Conservation (phyloP, 2,329 filamentous ascomycete species). For the Verticillium nubilum region DNA sequence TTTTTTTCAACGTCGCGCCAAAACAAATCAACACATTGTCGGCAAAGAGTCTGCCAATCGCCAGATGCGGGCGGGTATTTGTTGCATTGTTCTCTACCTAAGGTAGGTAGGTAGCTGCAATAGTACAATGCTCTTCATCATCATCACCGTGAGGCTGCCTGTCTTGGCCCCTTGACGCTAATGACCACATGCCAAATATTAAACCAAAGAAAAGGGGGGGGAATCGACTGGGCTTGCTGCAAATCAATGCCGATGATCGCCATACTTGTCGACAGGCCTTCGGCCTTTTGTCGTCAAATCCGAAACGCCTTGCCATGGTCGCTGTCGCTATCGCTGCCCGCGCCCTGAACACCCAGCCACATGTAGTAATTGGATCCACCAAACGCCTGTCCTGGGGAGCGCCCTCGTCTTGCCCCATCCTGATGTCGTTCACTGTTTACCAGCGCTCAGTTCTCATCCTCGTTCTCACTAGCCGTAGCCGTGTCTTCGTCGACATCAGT, state of each 20-base stretch:
- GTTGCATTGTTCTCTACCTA: neutral
- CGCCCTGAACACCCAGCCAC: neutral
- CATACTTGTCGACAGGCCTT: neutral
- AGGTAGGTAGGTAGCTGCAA: no score
- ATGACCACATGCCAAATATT: neutral
- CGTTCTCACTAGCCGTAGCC: conserved; percentile 42
- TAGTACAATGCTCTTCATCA: no score
- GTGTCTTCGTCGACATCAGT: conserved; percentile 43
- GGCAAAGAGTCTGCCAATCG: neutral
- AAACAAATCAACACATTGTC: neutral
- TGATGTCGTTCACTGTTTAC: neutral
- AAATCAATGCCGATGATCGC: neutral
- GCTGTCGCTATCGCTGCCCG: neutral
- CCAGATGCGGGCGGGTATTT: neutral
- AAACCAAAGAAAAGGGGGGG: neutral
- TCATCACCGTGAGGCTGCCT: no score
- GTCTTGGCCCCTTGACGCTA: neutral
- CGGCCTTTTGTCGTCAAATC: neutral
- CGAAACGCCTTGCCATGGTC: neutral
- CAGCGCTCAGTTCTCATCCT: conserved; percentile 27
- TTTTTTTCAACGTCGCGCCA: neutral
- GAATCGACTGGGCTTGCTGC: neutral
- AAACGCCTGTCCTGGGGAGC: neutral
- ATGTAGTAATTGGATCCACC: neutral
- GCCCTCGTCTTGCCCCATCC: neutral